These are phyloP conservation scores for Hypocreales sp. DNA, from an alignment of 2,329 filamentous ascomycete genomes.

Conservation along the genomic window DNA sequence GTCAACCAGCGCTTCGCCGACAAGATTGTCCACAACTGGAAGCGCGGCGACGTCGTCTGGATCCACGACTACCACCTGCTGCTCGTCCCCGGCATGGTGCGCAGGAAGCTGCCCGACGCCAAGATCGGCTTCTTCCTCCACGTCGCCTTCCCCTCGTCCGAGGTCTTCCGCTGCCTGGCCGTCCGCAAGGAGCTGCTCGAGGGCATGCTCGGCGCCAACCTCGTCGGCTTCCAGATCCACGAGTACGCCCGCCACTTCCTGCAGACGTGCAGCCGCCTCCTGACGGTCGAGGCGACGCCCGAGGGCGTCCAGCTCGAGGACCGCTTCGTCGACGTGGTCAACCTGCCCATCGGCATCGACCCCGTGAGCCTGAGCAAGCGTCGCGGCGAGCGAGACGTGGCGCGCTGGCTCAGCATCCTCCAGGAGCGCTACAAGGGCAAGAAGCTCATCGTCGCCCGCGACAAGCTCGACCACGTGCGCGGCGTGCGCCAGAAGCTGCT, in stretches of 20 bases:
- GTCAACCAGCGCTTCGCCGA: slow-evolving; percentile 90
- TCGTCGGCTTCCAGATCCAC: slow-evolving; percentile 84
- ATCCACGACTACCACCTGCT: slow-evolving; percentile 91
- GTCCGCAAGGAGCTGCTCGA: slow-evolving; percentile 76
- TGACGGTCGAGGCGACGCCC: slow-evolving; percentile 78
- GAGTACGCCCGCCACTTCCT: slow-evolving; percentile 92
- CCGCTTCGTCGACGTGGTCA: slow-evolving; percentile 79
- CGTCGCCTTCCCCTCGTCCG: slow-evolving; percentile 87
- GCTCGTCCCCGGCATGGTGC: slow-evolving; percentile 76
- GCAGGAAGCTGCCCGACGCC: slow-evolving; percentile 78
- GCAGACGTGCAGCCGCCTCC: slow-evolving; percentile 82
- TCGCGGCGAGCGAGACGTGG: slow-evolving; percentile 57
- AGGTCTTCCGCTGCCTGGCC: slow-evolving; percentile 85
- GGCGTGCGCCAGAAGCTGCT: slow-evolving; percentile 89
- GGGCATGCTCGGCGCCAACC: slow-evolving; percentile 82
- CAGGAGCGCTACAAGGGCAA: slow-evolving; percentile 76
- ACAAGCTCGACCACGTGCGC: slow-evolving; percentile 86
- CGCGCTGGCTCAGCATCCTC: slow-evolving; percentile 65
- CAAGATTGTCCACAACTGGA: slow-evolving; percentile 81
- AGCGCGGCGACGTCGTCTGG: slow-evolving; percentile 86
- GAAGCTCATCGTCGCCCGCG: slow-evolving; percentile 78
- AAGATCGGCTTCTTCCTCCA: slow-evolving; percentile 95
- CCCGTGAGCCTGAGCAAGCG: slow-evolving; percentile 58
- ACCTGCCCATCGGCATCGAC: slow-evolving; percentile 82
- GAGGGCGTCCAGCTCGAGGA: slow-evolving; percentile 85